These are phyloP conservation scores for Zymoseptoria brevis DNA, from an alignment of 2,329 filamentous ascomycete genomes.

Conservation along the genomic window DNA sequence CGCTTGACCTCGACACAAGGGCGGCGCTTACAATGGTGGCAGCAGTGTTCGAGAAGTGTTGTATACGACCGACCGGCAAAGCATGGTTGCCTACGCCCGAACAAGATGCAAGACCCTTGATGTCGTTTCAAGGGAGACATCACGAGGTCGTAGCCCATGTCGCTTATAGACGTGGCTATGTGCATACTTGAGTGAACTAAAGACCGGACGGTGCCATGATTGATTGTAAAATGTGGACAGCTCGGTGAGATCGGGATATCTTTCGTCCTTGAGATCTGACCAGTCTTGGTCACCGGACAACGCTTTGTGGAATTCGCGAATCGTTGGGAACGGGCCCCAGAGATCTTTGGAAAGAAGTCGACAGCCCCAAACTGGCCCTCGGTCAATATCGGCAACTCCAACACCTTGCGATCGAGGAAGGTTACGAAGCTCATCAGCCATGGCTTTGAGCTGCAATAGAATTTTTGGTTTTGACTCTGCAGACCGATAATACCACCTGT, in stretches of 20 bases:
- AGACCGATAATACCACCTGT: slow-evolving; percentile 1
- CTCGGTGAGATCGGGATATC: slow-evolving; percentile 22
- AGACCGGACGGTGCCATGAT: background rate
- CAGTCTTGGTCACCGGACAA: slow-evolving; percentile 1
- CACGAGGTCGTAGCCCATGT: too few relatives aligned
- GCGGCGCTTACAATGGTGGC: too few relatives aligned
- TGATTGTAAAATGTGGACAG: slow-evolving; percentile 23
- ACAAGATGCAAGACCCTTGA: background rate
- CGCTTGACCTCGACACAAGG: too few relatives aligned
- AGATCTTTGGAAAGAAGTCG: slow-evolving; percentile 3
- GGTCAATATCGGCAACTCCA: slow-evolving; percentile 6
- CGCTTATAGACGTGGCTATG: too few relatives aligned
- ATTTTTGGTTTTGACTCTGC: slow-evolving; percentile 1
- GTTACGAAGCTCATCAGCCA: slow-evolving; percentile 7
- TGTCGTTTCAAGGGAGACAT: background rate
- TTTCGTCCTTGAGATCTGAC: slow-evolving; percentile 3
- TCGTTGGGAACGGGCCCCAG: slow-evolving; percentile 11
- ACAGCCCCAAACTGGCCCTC: slow-evolving; percentile 8
- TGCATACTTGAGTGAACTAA: background rate
- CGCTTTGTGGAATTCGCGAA: slow-evolving; percentile 11
- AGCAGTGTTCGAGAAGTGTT: background rate
- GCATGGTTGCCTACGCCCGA: background rate
- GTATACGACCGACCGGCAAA: background rate
- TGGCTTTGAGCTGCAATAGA: slow-evolving; percentile 9
- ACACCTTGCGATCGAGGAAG: slow-evolving; percentile 2